Evolutionary conservation across 257 asterid species (phyloP), one percentile per base, ranked within the genome.

Genomic region (Vinca minor): DNA sequence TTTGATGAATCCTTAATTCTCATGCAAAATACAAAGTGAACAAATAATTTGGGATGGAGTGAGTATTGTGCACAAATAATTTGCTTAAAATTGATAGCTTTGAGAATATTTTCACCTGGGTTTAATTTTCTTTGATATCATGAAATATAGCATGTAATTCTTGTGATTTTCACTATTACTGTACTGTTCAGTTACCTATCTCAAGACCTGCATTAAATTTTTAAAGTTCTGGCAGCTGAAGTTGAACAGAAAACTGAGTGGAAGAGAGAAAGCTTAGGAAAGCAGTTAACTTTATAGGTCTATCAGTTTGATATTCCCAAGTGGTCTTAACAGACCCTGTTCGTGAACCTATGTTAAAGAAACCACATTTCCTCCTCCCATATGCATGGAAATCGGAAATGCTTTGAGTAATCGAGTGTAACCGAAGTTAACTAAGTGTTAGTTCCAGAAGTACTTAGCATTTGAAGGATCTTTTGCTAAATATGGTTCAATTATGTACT

Each of bases 401-500:
- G 28, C 69, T 63, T 73, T 12, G 56, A 32, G 1, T 15, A 14
- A 4, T 12, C 2, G n/a, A n/a, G n/a, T n/a, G n/a, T 34, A 34
- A 28, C 14, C 13, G 15, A 31, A 54, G 48, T 35, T 39, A 10
- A 26, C n/a, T 74, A 14, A 4, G 26, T 65, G 18, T 48, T 52
- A 52, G 52, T 5, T 71, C 25, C 21, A 56, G 53, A 70, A 47
- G 46, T 63, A 45, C 31, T 65, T 55, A 8, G 35, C 48, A 44
- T 28, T 8, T 34, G 34, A 18, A 38, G 65, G 28, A 66, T 58
- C 39, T 65, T 52, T 58, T 35, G 21, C 26, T 65, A 69, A 38
- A 74, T 69, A 56, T 50, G 20, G 65, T 38, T 64, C 44, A 62
- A 29, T 72, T 57, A 62, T 76, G 45, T 63, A 4, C 25, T 26